These are phyloP conservation scores for slime mould (Dictyostelium discoideum) DNA, from an alignment of 78 protist species.

Conservation along the genomic window DNA sequence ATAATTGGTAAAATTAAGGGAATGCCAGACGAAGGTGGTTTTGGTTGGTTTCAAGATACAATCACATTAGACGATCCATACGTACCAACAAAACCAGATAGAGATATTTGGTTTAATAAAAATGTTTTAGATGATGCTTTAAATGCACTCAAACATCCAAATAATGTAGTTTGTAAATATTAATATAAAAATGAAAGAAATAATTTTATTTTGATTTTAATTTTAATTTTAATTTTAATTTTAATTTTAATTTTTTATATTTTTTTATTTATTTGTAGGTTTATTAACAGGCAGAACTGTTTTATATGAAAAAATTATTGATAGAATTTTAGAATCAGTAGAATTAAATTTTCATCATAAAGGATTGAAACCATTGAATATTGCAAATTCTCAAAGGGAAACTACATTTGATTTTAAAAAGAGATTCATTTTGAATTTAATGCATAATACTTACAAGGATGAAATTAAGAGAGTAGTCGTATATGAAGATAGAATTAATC, in stretches of 20 bases:
- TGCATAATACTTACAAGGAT: not conserved
- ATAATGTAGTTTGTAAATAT: slow-evolving; percentile 17
- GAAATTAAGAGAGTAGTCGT: not conserved
- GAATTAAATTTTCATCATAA: slow-evolving; percentile 32
- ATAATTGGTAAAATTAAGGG: slow-evolving; percentile 56
- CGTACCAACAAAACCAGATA: slow-evolving; percentile 21
- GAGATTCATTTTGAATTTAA: not conserved
- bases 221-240: too few species aligned
- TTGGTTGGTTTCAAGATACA: slow-evolving; percentile 79
- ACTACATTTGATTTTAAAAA: slow-evolving; percentile 60
- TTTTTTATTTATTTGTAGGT: not conserved
- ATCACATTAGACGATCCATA: slow-evolving; percentile 56
- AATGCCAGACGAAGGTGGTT: slow-evolving; percentile 29
- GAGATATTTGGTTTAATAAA: slow-evolving; percentile 49
- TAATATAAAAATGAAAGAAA: not conserved
- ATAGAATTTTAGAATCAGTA: slow-evolving; percentile 22
- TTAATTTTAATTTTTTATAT: too few species aligned
- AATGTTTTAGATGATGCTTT: slow-evolving; percentile 21
- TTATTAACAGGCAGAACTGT: slow-evolving; percentile 64
- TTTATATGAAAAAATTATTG: slow-evolving; percentile 35
- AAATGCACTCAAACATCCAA: not conserved
- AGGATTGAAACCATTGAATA: slow-evolving; percentile 37
- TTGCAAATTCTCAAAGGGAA: not conserved
- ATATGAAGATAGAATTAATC: slow-evolving; percentile 55
- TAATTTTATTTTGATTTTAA: too few species aligned